Base-by-base conservation (phyloP, 495 filamentous ascomycete genomes). In the Daldinia concentrica region DNA sequence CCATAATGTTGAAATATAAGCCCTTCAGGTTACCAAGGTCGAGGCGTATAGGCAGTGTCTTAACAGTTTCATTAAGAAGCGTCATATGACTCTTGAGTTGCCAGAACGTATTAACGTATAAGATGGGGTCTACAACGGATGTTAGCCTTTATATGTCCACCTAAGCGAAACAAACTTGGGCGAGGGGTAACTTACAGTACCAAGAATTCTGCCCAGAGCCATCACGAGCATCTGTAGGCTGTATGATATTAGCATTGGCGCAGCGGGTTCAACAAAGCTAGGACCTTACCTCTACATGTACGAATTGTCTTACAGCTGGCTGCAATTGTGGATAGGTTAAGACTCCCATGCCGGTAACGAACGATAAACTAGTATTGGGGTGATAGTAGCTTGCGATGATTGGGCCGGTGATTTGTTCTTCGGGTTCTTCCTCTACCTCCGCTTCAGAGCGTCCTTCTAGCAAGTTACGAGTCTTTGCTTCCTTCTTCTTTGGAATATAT, bases 61-160 rank as follows among this genome's bases (percentile, higher is more conserved):
- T 88, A 74, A 98, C 92, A 0, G 95, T 98, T n/a, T 90, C 90
- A 80, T 99, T 99, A 17, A 99, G 82, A 67, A 95, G 86, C 29
- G 85, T 91, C 95, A 98, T 98, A 67, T 98, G 94, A 64, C 86
- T 87, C 76, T 86, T 91, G 71, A 99, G 84, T 80, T 98, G 93
- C 95, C 95, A 99, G 82, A 99, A 99, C 5, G 93, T 95, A 79
- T 98, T 99, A 79, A 94, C 79, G 76, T 90, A 99, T 30, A 97
- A 79, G 61, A 97, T 89, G 4, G 95, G 95, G 77, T 85, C 77
- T 79, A 29, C 7, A n/a, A 27, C n/a, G 11, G n/a, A 32, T 8
- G 32, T 64, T 58, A 68, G 68, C 19, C 17, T 43, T 32, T 52
- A 56, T 22, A 12, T 52, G 17, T 36, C 11, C n/a, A 45, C 22